Conservation (phyloP, 108 stramenopile genomes). For the Skeletonema tropicum region DNA sequence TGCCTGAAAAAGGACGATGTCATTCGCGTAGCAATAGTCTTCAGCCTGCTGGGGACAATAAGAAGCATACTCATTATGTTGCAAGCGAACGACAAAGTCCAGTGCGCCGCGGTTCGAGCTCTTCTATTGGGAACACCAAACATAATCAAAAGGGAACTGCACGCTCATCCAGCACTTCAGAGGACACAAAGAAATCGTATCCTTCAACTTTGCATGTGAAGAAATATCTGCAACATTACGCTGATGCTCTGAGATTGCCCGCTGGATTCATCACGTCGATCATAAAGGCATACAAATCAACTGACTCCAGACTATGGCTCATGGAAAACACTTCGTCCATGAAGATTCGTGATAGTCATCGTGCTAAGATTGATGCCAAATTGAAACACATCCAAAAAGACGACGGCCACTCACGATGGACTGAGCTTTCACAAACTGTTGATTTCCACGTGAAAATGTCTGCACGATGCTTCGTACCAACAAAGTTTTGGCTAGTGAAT, state of each 20-base stretch:
- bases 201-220: too few species aligned
- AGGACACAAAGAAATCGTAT: too few species aligned
- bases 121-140: too few species aligned
- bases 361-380: neutral
- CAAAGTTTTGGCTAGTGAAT: slow-evolving; percentile 30
- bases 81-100: too few species aligned
- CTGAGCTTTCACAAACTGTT: slow-evolving; percentile 20
- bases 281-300: neutral
- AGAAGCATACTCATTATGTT: too few species aligned
- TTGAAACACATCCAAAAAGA: neutral
- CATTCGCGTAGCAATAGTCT: too few species aligned
- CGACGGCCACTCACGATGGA: slow-evolving; percentile 24
- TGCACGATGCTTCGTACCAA: slow-evolving; percentile 14
- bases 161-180: too few species aligned
- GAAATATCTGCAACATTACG: too few species aligned
- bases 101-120: too few species aligned
- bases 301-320: slow-evolving; percentile 22
- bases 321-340: slow-evolving; percentile 38
- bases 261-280: slow-evolving; percentile 8
- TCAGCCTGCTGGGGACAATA: too few species aligned
- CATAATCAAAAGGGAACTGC: too few species aligned
- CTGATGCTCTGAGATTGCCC: neutral
- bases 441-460: slow-evolving; percentile 31
- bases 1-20: too few species aligned
- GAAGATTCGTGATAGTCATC: slow-evolving; percentile 28